phyloP scores from a whole-genome alignment of 2,329 filamentous ascomycete genomes.

The Aspergillus tamarii region DNA sequence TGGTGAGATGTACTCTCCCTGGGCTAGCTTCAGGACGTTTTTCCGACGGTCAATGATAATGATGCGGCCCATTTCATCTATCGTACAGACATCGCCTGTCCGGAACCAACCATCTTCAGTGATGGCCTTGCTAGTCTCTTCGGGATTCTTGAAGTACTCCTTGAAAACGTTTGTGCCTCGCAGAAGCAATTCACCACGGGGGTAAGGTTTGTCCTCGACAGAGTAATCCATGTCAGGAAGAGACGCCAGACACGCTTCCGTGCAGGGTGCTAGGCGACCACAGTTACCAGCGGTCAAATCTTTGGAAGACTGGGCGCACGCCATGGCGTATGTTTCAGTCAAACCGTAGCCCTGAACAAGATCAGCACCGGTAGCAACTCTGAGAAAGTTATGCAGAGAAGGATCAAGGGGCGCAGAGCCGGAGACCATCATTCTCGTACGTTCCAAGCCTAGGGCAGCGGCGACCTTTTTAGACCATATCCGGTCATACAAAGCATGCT shows the following conservation, averaged over 20 bases:
- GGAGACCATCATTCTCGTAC: conserved; percentile 73
- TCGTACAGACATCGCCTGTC: conserved; percentile 85
- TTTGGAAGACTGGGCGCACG: conserved; percentile 67
- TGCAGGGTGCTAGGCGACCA: conserved; percentile 68
- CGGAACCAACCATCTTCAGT: conserved; percentile 95
- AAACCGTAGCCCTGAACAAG: conserved; percentile 90
- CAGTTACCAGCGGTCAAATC: conserved; percentile 83
- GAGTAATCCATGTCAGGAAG: conserved; percentile 95
- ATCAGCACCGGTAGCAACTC: conserved; percentile 76
- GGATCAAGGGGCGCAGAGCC: conserved; percentile 92
- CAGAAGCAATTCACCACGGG: conserved; percentile 86
- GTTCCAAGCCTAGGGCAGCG: conserved; percentile 79
- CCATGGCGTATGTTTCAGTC: conserved; percentile 87
- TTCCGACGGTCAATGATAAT: conserved; percentile 95
- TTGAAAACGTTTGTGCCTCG: conserved; percentile 79
- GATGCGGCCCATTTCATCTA: conserved; percentile 85
- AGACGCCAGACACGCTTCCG: conserved; percentile 80
- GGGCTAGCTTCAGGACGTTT: conserved; percentile 97
- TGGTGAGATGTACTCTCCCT: conserved; percentile 97
- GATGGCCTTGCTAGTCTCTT: conserved; percentile 81
- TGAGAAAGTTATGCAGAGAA: conserved; percentile 83
- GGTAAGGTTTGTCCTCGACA: conserved; percentile 82
- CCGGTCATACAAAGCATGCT: conserved; percentile 57
- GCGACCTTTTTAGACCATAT: conserved; percentile 90
- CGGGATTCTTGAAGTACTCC: conserved; percentile 88